Evolutionary conservation across 495 filamentous ascomycete species (phyloP).

Genomic region (Jackrogersella multiformis): DNA sequence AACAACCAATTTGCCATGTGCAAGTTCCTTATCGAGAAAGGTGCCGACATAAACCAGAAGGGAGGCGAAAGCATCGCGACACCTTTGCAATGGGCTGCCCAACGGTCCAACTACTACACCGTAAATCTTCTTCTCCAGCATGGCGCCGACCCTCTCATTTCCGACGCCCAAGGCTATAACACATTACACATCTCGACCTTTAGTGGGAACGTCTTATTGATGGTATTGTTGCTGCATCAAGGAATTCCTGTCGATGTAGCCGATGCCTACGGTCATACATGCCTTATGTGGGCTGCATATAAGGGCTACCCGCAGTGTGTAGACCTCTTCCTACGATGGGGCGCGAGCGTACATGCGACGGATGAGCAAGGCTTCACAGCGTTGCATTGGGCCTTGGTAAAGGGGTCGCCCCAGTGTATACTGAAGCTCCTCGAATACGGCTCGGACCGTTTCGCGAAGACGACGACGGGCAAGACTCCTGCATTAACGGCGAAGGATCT

Average conservation of each 20-base stretch:
- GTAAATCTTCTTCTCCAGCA: conserved; percentile 79
- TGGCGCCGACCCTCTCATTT: conserved; percentile 88
- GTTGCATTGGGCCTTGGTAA: conserved; percentile 95
- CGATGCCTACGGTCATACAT: conserved; percentile 89
- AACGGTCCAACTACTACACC: conserved; percentile 88
- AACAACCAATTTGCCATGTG: conserved; percentile 97
- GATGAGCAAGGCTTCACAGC: conserved; percentile 94
- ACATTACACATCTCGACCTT: conserved; percentile 96
- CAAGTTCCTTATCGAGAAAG: conserved; percentile 89
- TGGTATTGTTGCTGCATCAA: conserved; percentile 87
- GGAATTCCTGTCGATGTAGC: conserved; percentile 91
- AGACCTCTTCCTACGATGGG: conserved; percentile 93
- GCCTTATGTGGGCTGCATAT: conserved; percentile 98
- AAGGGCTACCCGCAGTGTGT: conserved; percentile 93
- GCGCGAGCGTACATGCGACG: conserved; percentile 86
- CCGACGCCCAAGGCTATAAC: conserved; percentile 94
- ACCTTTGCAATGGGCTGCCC: conserved; percentile 95
- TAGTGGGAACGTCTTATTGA: conserved; percentile 92
- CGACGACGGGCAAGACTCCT: conserved; percentile 86
- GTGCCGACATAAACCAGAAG: conserved; percentile 92
- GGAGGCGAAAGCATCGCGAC: conserved; percentile 94
- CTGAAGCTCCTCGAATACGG: conserved; percentile 94
- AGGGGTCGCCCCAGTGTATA: conserved; percentile 84
- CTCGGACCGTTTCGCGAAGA: conserved; percentile 87
- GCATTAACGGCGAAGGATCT: conserved; percentile 86